phyloP scores from a whole-genome alignment of 176 grass and related monocot species.

The Luzula sylvatica region DNA sequence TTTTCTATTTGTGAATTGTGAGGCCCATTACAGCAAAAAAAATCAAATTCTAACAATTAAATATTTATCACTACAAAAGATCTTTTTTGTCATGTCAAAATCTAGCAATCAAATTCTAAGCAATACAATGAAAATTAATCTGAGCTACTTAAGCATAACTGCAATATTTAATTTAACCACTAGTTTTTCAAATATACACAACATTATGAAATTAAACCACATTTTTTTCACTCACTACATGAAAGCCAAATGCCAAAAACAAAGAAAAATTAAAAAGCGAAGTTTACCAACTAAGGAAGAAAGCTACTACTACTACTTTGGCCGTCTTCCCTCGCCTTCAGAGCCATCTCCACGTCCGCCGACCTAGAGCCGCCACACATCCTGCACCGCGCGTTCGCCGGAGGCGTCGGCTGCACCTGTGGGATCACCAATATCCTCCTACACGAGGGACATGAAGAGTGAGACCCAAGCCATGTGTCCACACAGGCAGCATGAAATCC shows the following conservation, averaged over 20 bases:
- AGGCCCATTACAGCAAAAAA: too few species aligned
- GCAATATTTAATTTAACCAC: neutral
- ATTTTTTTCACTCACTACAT: conserved; percentile 3
- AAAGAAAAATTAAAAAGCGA: neutral
- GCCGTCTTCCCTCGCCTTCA: conserved; percentile 15
- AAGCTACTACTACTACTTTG: conserved; percentile 32
- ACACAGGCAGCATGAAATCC: conserved; percentile 56
- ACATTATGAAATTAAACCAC: neutral
- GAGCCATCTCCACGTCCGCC: conserved; percentile 27
- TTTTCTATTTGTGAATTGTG: too few species aligned
- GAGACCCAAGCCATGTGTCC: conserved; percentile 55
- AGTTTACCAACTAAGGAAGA: conserved; percentile 43
- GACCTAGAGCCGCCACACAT: conserved; percentile 40
- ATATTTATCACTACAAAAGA: too few species aligned
- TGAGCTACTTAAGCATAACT: conserved; percentile 4
- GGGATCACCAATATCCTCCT: conserved; percentile 43
- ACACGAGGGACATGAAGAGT: conserved; percentile 74
- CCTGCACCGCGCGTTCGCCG: conserved; percentile 38
- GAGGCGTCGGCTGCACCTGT: conserved; percentile 7
- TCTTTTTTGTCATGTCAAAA: too few species aligned
- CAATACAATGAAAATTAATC: too few species aligned
- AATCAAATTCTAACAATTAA: too few species aligned
- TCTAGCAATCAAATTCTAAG: too few species aligned
- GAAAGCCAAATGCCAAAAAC: neutral
- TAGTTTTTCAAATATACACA: conserved; percentile 21